These are phyloP conservation scores for Massarina eburnea DNA, from an alignment of 2,329 filamentous ascomycete genomes.

Conservation along the genomic window DNA sequence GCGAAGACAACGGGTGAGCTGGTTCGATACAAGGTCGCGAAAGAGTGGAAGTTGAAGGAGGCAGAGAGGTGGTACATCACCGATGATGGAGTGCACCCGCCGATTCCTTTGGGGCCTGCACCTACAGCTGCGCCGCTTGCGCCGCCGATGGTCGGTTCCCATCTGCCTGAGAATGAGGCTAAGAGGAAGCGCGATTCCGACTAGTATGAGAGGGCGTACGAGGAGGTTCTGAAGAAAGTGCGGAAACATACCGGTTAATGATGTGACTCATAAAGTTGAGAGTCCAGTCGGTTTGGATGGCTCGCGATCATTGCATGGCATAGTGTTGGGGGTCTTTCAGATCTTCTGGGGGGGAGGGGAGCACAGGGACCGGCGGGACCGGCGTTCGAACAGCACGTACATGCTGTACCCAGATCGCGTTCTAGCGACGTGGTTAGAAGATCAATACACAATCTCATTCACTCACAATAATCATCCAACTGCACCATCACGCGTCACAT, in stretches of 20 bases:
- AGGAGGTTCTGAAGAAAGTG: constrained; percentile 11
- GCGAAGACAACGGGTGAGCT: constrained; percentile 86
- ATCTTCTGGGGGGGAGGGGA: too few species aligned
- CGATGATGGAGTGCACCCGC: constrained; percentile 33
- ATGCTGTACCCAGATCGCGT: too few species aligned
- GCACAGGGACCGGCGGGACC: too few species aligned
- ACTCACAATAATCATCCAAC: too few species aligned
- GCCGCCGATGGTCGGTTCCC: constrained; percentile 19
- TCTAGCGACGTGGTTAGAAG: too few species aligned
- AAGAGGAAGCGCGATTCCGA: constrained; percentile 4
- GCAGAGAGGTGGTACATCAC: constrained; percentile 63
- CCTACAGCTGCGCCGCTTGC: constrained; percentile 8
- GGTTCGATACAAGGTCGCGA: constrained; percentile 69
- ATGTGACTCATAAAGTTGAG: too few species aligned
- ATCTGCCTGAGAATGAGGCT: constrained; percentile 9
- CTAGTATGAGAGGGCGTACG: not conserved
- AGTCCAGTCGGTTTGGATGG: too few species aligned
- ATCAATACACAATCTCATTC: too few species aligned
- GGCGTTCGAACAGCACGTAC: too few species aligned
- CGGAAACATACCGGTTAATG: too few species aligned
- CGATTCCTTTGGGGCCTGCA: constrained; percentile 15
- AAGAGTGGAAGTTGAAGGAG: constrained; percentile 70
- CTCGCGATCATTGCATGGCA: too few species aligned
- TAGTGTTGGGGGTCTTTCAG: too few species aligned
- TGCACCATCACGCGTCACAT: not conserved